These are phyloP conservation scores for Glonium stellatum DNA, from an alignment of 495 filamentous ascomycete species.

Conservation along the genomic window DNA sequence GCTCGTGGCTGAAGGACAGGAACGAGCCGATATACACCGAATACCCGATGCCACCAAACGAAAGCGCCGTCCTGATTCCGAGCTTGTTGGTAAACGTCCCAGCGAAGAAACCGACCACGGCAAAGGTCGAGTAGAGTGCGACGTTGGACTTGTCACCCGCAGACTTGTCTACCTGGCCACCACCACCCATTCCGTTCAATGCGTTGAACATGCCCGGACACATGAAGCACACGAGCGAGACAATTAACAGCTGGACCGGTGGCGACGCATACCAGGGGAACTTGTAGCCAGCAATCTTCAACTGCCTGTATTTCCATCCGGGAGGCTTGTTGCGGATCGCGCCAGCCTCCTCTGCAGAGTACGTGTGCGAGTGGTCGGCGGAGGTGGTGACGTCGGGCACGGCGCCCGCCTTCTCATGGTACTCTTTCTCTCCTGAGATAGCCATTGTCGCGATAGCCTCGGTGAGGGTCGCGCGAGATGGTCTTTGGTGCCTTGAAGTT, in stretches of 20 bases:
- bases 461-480: background rate
- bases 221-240: slow-evolving; percentile 81
- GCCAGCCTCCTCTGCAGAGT: slow-evolving; percentile 32
- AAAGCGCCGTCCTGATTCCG: slow-evolving; percentile 64
- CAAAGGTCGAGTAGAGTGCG: slow-evolving; percentile 41
- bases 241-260: slow-evolving; percentile 63
- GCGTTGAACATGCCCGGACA: slow-evolving; percentile 63
- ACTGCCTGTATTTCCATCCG: slow-evolving; percentile 63
- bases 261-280: slow-evolving; percentile 71
- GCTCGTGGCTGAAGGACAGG: slow-evolving; percentile 71
- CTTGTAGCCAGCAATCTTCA: slow-evolving; percentile 48
- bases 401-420: background rate
- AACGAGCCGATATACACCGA: slow-evolving; percentile 73
- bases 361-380: slow-evolving; percentile 6
- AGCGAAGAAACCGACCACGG: slow-evolving; percentile 49
- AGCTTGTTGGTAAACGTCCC: slow-evolving; percentile 57
- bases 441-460: background rate
- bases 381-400: slow-evolving; percentile 14
- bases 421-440: background rate
- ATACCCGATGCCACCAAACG: slow-evolving; percentile 79
- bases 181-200: slow-evolving; percentile 48
- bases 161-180: slow-evolving; percentile 40
- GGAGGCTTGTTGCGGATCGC: slow-evolving; percentile 26
- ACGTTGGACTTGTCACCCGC: slow-evolving; percentile 42
- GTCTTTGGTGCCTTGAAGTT: background rate